Base-by-base conservation (phyloP, 139 green algal genomes). In the Picochlorum sp. region DNA sequence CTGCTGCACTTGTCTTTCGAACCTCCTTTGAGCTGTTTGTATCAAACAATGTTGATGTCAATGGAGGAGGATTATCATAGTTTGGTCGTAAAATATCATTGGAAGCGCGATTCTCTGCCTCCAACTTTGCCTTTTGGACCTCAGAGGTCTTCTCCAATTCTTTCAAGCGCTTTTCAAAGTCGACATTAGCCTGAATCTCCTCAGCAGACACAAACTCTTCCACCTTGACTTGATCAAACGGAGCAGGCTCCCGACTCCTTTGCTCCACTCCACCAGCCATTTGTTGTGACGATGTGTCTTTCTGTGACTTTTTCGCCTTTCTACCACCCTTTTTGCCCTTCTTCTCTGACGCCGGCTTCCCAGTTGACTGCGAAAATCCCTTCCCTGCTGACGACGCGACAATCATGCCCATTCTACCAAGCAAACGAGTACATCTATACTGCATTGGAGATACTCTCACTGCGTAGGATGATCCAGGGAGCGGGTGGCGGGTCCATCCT, bases 101-200 rank as follows among this genome's bases (percentile, higher is more conserved):
- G 24, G 38, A 63, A n/a, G 58, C 9, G 4, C 9, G 13, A 58
- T 21, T 16, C 21, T 34, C 32, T 21, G 58, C 46, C 24, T 28
- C 47, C 14, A 21, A 21, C 47, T 58, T 56, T 41, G 13, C 49
- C 47, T 73, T 69, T 26, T 72, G 62, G 21, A 45, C 49, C 23
- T 52, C 41, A 23, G 66, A 49, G 21, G 56, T 58, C 26, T 61
- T 30, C 32, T 60, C 63, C 6, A 78, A 41, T 4, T 32, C 24
- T 34, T 74, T 51, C 21, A 78, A 69, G 18, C 71, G 65, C 58
- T 66, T 9, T 18, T 78, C 65, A 28, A 78, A 78, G 34, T 74
- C 71, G 3, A 78, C 57, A 23, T 64, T 23, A 4, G 69, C 59
- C 23, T 64, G 32, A 49, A 78, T 6, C 13, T 51, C 54, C 34